Evolutionary conservation across 768 basidiomycete species (phyloP), one percentile per base, ranked within the genome.

Genomic region (Termitomyces sp.): DNA sequence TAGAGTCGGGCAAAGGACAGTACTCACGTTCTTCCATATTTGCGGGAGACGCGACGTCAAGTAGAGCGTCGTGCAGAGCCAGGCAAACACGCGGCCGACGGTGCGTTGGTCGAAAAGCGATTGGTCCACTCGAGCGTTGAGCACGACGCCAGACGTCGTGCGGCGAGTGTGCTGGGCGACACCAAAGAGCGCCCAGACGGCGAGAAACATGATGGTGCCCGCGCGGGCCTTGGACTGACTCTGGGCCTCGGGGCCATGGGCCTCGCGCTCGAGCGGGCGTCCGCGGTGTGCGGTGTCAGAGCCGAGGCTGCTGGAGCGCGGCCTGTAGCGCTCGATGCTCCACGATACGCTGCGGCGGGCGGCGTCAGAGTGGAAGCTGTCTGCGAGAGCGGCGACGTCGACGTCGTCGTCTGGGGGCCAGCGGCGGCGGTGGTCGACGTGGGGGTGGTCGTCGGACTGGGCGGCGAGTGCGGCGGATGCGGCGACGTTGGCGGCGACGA

Each of bases 11-110:
- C 52, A 23, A 33, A 47, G 23, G 1, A 23, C 23, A 52, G 40
- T 1, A 85, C 93, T 70, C 71, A 97, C 95, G 68, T 98, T 98
- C 74, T 95, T 96, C 97, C 97, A 98, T 63, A 99, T 97, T 72
- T 99, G 97, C 23, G 97, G 97, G 66, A 99, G 73, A 60, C 97
- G 85, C 3, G 90, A 92, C 3, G 96, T 98, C 38, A 99, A 76
- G 72, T 99, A 99, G 16, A 98, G 76, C 0, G 86, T 91, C 1
- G 95, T 94, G 70, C 96, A 98, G 20, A 88, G 68, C 97, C 97
- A 99, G 9, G 97, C 95, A 56, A 90, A 94, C 56, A 94, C 83
- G 3, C 97, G 87, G 1, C 97, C 97, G 51, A 98, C 74, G 28
- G 94, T 69, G 50, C 83, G 88, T 66, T 94, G 82, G 55, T 70